Evolutionary conservation across 139 green algal species (phyloP).

Genomic region (Tetraselmis chui): DNA sequence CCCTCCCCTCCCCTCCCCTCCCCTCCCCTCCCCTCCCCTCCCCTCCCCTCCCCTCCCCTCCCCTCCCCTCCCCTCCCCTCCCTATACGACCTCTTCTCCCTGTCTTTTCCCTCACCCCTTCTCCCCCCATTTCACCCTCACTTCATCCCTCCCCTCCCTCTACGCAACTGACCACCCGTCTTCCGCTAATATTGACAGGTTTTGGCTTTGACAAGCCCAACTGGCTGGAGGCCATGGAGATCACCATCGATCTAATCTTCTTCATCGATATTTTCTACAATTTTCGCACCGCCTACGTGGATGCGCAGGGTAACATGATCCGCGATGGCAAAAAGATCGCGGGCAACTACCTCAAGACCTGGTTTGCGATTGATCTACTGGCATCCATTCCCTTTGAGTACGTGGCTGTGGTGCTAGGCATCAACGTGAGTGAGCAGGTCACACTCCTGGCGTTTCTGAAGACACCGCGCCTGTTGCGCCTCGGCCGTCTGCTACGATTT

Average conservation of each 20-base stretch:
- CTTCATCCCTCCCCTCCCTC: neutral
- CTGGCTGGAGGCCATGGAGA: constrained; percentile 18
- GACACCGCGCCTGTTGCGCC: constrained; percentile 48
- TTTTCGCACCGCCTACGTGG: constrained; percentile 53
- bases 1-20: no score
- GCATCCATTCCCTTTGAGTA: constrained; percentile 50
- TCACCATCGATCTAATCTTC: constrained; percentile 39
- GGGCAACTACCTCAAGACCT: constrained; percentile 26
- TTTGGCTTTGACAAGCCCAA: constrained; percentile 13
- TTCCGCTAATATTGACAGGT: constrained; percentile 6
- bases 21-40: neutral
- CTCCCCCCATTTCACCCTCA: neutral
- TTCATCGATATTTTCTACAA: constrained; percentile 46
- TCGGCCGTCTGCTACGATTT: constrained; percentile 48
- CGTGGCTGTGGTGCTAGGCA: constrained; percentile 23
- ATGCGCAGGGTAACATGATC: constrained; percentile 44
- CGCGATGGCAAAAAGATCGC: constrained; percentile 27
- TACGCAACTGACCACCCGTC: neutral
- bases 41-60: neutral
- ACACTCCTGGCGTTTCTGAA: constrained; percentile 15
- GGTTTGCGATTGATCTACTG: constrained; percentile 51
- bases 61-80: neutral
- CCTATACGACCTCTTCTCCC: no score
- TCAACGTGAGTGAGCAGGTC: constrained; percentile 13
- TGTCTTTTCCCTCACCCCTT: no score